Evolutionary conservation across 139 green algal genomes (phyloP).

Genomic region (Edaphochlamys debaryana): DNA sequence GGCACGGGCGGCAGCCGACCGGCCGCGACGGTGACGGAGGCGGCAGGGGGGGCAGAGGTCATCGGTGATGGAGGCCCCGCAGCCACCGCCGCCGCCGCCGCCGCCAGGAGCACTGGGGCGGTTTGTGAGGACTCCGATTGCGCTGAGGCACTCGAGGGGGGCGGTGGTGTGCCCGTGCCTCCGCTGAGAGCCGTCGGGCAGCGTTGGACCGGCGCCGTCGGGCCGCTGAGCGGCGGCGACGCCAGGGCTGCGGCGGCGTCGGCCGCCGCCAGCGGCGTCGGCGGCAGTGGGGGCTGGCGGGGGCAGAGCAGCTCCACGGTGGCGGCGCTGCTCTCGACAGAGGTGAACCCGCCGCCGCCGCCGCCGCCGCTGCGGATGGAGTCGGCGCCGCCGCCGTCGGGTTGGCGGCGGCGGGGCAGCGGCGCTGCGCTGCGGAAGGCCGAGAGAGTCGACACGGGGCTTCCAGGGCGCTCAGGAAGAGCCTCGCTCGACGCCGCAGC

Average conservation of each 20-base stretch:
- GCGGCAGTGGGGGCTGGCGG: not conserved
- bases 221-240: no score
- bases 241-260: not conserved
- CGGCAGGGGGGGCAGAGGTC: not conserved
- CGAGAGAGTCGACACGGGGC: not conserved
- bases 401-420: no score
- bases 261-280: not conserved
- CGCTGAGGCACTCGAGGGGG: no score
- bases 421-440: not conserved
- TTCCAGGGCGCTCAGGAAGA: not conserved
- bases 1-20: not conserved
- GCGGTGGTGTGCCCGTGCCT: no score
- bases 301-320: constrained; percentile 14
- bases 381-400: not conserved
- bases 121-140: no score
- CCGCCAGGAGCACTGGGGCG: no score
- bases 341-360: not conserved
- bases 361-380: not conserved
- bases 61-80: no score
- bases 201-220: no score
- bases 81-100: no score
- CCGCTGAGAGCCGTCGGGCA: no score
- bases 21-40: not conserved
- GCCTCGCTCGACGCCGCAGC: no score
- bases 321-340: not conserved